Evolutionary conservation across 2,329 filamentous ascomycete species (phyloP), one percentile per base, ranked within the genome.

Genomic region (Fusarium musae): DNA sequence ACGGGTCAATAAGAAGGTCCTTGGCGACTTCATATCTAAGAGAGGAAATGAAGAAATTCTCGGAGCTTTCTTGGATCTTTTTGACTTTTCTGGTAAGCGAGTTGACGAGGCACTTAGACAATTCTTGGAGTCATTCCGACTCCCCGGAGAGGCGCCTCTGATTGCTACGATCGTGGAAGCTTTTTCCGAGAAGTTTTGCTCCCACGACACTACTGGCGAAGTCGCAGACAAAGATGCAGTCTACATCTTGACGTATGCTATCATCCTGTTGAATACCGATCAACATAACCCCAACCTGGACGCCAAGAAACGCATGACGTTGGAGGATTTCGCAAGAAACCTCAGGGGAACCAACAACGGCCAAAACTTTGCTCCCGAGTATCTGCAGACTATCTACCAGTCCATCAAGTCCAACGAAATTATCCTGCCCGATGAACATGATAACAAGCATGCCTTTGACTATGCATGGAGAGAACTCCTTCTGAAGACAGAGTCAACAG

Each of bases 241-340:
- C 28, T 99, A 93, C 78, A 91, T 99, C 53, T 86, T 99, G 58
- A 96, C 93, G 0, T 99, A 99, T 80, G 96, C 95, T 42, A 97
- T 98, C 78, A 97, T 99, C 81, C 95, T 99, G 90, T 86, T 99
- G 63, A 99, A 99, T 79, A 98, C 96, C 2, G 96, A 99, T 79
- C 93, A 97, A 78, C 96, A 98, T 82, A 99, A 97, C 78, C 95
- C 95, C 0, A 98, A 98, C 76, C 83, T 98, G 70, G 95, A 90
- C 75, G 83, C 87, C 4, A 86, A 91, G 76, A 93, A 93, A 78
- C 93, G 96, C 44, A 99, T 99, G 96, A 91, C 91, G 3, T 87
- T 92, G 46, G 87, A 90, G 61, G 93, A 96, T 76, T 99, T 99
- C 80, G 88, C 93, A 0, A 92, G 90, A 72, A 98, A 99, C 79